A percentile compares a stretch with the other conserved stretches of the same genome.
phyloP scores from a whole-genome alignment of 73 alveolate species.

The Breviolum minutum region DNA sequence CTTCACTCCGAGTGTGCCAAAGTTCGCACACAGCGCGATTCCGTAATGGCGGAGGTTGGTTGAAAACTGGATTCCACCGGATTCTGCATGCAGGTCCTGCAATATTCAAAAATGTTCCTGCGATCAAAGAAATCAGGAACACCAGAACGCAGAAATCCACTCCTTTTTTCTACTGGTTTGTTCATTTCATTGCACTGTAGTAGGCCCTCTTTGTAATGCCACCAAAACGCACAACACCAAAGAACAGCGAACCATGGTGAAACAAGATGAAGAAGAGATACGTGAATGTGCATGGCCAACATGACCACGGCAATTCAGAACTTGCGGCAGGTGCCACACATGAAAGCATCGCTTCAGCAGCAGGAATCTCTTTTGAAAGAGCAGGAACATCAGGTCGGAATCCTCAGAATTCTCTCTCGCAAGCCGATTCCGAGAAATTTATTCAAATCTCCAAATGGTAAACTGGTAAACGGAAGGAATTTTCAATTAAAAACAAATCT shows the following conservation, averaged over 20 bases:
- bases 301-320: not conserved
- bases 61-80: too few species aligned
- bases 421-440: not conserved
- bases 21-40: slow-evolving; percentile 48
- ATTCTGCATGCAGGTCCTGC: too few species aligned
- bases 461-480: not conserved
- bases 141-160: too few species aligned
- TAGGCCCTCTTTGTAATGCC: too few species aligned
- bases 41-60: slow-evolving; percentile 23
- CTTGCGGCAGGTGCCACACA: slow-evolving; percentile 9
- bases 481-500: too few species aligned
- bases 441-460: not conserved
- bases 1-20: slow-evolving; percentile 36
- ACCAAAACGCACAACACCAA: too few species aligned
- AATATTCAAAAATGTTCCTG: too few species aligned
- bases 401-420: not conserved
- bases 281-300: not conserved
- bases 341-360: slow-evolving; percentile 34
- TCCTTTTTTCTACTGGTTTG: too few species aligned
- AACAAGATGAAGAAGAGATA: not conserved
- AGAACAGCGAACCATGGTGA: too few species aligned
- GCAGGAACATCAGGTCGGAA: not conserved
- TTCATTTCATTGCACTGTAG: too few species aligned
- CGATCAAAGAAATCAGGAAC: too few species aligned
- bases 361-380: slow-evolving; percentile 42